Evolutionary conservation across 1,284 basidiomycete species (phyloP).

Genomic region (Heimioporus retisporus): DNA sequence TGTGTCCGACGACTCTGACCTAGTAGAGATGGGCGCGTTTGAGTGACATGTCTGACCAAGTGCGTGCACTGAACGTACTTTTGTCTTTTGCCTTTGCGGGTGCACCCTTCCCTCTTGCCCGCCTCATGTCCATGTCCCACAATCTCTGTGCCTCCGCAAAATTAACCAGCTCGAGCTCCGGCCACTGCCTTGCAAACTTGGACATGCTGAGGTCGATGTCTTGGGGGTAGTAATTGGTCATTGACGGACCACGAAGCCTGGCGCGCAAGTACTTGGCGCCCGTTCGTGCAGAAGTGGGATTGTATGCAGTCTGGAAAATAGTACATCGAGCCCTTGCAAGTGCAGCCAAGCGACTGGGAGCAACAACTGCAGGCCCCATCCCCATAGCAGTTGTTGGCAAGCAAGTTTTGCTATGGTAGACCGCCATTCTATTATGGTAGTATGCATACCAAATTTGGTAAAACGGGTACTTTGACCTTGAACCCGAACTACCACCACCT

Average conservation of each 20-base stretch:
- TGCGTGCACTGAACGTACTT: constrained; percentile 54
- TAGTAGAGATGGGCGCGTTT: constrained; percentile 15
- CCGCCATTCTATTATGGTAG: too few relatives aligned
- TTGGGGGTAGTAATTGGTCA: constrained; percentile 82
- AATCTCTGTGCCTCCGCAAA: constrained; percentile 72
- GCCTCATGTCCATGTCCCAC: constrained; percentile 73
- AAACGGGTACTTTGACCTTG: too few relatives aligned
- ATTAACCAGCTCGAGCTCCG: constrained; percentile 68
- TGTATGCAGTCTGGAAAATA: constrained; percentile 89
- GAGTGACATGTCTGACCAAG: neutral
- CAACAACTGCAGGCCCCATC: too few relatives aligned
- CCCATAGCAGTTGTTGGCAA: too few relatives aligned
- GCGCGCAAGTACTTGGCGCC: constrained; percentile 88
- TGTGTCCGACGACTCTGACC: constrained; percentile 45
- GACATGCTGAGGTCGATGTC: constrained; percentile 64
- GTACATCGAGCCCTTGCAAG: constrained; percentile 69
- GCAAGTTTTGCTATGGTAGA: too few relatives aligned
- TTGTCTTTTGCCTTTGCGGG: constrained; percentile 81
- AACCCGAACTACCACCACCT: too few relatives aligned
- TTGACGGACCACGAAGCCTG: constrained; percentile 80
- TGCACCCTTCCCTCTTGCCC: constrained; percentile 81
- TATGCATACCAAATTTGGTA: too few relatives aligned
- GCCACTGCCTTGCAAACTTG: constrained; percentile 60
- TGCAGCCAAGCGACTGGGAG: constrained; percentile 56
- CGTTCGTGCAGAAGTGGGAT: constrained; percentile 80